Evolutionary conservation across 768 basidiomycete species (phyloP), one percentile per base, ranked within the genome.

Genomic region (Fistulinella prunicolor): DNA sequence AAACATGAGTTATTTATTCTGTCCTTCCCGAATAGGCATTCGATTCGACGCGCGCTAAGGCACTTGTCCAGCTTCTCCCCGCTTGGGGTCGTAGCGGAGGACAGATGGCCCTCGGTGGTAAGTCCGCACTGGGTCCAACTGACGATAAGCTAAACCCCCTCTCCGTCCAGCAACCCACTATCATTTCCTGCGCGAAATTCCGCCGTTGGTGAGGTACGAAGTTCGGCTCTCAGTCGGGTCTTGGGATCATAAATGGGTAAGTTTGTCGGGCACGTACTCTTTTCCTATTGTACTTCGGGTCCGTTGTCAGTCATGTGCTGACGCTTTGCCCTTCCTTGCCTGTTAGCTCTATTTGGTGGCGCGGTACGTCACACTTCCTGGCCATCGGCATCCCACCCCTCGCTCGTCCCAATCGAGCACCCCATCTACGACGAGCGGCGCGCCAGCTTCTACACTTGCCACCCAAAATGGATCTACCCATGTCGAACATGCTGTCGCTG

Each of bases 231-330:
- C 62, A 20, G 65, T 87, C 3, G 82, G 70, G 10, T 69, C 75
- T 6, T 90, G 88, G 88, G 86, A 88, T 44, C 68, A 82, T 28
- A 90, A 90, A 78, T 89, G 87, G 87, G 86, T 85, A 56, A 38
- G 80, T 66, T 16, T 6, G 32, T 13, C 14, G 6, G 37, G 9
- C 17, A 5, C 19, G 9, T 29, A 16, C 16, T 19, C 6, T n/a
- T 10, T 17, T 26, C n/a, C 24, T n/a, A 9, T 6, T 17, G 13
- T 22, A 34, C 12, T 34, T 5, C 32, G 9, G 12, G 13, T 34
- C 32, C 5, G 32, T 34, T 16, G 32, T 34, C 4, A 13, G 7
- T 34, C 9, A 12, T 22, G 2, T 9, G 28, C 23, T 41, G 13
- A 51, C 5, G 9, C 7, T 8, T 38, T n/a, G n/a, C 1, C 5